Evolutionary conservation across 768 basidiomycete genomes (phyloP).

Genomic region (Suillus ampliporus): DNA sequence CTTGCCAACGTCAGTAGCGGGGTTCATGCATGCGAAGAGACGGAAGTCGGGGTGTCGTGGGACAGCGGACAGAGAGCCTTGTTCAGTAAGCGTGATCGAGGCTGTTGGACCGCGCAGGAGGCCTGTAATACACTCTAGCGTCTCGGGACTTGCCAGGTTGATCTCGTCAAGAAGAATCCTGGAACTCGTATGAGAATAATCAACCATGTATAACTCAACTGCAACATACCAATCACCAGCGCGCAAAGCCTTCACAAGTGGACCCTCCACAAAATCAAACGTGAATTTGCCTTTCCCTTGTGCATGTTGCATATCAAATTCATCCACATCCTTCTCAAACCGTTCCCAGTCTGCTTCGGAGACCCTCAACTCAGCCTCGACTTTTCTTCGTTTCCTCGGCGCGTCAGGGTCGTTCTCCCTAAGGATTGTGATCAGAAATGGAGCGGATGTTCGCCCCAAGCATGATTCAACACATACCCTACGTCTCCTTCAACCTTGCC

Average conservation of each 20-base stretch:
- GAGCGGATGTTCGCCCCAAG: constrained; percentile 20
- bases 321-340: constrained; percentile 70
- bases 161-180: constrained; percentile 97
- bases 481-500: constrained; percentile 37
- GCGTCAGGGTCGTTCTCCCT: constrained; percentile 41
- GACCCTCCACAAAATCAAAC: constrained; percentile 95
- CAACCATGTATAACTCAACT: neutral
- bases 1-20: constrained; percentile 98
- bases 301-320: constrained; percentile 91
- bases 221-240: constrained; percentile 85
- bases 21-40: constrained; percentile 99
- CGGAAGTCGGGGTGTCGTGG: constrained; percentile 95
- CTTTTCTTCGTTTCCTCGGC: constrained; percentile 75
- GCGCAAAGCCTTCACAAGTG: constrained; percentile 88
- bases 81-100: constrained; percentile 92
- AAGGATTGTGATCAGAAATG: neutral
- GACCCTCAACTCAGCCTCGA: constrained; percentile 49
- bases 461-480: constrained; percentile 23
- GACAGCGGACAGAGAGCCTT: constrained; percentile 88
- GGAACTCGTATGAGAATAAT: neutral
- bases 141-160: constrained; percentile 93
- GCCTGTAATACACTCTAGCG: constrained; percentile 90
- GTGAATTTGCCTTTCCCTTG: constrained; percentile 88
- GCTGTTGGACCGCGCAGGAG: constrained; percentile 84
- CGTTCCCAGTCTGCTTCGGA: constrained; percentile 65